A percentile compares a stretch with the other conserved stretches of the same genome.
Evolutionary conservation across 2,329 filamentous ascomycete genomes (phyloP).

Genomic region (Fonsecaea nubica): DNA sequence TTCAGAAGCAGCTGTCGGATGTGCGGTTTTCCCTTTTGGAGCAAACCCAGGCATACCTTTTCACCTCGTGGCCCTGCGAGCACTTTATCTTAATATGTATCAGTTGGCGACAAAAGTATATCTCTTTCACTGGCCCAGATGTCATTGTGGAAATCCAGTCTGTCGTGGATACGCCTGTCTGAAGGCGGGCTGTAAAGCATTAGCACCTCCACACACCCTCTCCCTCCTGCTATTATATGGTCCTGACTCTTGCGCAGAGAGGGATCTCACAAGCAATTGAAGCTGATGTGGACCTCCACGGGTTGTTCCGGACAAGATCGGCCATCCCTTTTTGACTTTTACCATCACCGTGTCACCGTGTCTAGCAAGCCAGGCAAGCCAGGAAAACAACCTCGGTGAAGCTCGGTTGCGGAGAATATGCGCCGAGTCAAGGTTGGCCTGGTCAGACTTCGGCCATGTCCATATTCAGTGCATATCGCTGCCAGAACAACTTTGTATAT

Average conservation of each 20-base stretch:
- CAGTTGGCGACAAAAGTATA: no score
- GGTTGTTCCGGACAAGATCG: neutral
- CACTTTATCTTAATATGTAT: no score
- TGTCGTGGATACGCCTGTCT: neutral
- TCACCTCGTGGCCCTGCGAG: no score
- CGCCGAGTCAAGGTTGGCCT: slow-evolving; percentile 3
- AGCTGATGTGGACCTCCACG: neutral
- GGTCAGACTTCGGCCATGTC: neutral
- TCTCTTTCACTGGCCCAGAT: neutral
- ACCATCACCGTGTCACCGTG: no score
- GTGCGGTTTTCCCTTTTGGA: neutral
- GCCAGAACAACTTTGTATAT: neutral
- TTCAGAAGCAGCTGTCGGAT: neutral
- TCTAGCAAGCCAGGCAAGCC: neutral
- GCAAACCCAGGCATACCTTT: neutral
- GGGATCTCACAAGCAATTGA: neutral
- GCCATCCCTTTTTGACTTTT: neutral
- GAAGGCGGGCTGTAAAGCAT: neutral
- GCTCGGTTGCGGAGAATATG: slow-evolving; percentile 4
- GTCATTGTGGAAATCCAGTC: neutral
- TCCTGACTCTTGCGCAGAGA: neutral
- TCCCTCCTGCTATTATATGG: neutral
- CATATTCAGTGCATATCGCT: neutral
- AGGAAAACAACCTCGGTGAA: slow-evolving; percentile 18
- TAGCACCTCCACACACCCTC: neutral